A percentile compares a stretch with the other conserved stretches of the same genome.
Evolutionary conservation across 192 early-diverging fungal genomes (phyloP).

Genomic region (Backusella psychrophila): DNA sequence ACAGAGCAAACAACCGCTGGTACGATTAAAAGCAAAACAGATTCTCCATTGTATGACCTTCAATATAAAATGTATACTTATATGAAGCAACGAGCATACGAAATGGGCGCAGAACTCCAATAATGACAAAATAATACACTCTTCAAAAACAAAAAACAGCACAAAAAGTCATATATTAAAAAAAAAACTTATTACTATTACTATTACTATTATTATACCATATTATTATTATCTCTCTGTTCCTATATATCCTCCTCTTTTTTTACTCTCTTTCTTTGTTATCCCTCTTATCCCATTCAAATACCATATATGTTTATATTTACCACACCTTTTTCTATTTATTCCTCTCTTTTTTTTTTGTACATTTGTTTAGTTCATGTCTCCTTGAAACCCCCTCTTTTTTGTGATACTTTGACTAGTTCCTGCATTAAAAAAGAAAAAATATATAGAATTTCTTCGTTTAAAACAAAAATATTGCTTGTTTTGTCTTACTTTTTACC

Average conservation of each 20-base stretch:
- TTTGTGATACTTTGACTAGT: neutral
- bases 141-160: constrained; percentile 15
- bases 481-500: too few relatives aligned
- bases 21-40: constrained; percentile 7
- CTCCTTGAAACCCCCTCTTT: neutral
- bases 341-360: neutral
- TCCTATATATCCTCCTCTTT: neutral
- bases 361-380: neutral
- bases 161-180: constrained; percentile 9
- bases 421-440: neutral
- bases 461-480: neutral
- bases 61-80: constrained; percentile 38
- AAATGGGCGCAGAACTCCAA: constrained; percentile 26
- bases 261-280: constrained; percentile 1
- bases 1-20: neutral
- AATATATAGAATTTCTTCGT: neutral
- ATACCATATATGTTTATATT: neutral
- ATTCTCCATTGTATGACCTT: constrained; percentile 32
- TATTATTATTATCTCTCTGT: constrained; percentile 9
- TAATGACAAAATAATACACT: neutral
- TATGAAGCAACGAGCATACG: constrained; percentile 27
- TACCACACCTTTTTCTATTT: neutral
- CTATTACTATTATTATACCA: constrained; percentile 6
- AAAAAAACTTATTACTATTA: neutral
- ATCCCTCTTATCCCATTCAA: neutral